Evolutionary conservation across 768 basidiomycete genomes (phyloP).

Genomic region (Sporobolomyces roseus): DNA sequence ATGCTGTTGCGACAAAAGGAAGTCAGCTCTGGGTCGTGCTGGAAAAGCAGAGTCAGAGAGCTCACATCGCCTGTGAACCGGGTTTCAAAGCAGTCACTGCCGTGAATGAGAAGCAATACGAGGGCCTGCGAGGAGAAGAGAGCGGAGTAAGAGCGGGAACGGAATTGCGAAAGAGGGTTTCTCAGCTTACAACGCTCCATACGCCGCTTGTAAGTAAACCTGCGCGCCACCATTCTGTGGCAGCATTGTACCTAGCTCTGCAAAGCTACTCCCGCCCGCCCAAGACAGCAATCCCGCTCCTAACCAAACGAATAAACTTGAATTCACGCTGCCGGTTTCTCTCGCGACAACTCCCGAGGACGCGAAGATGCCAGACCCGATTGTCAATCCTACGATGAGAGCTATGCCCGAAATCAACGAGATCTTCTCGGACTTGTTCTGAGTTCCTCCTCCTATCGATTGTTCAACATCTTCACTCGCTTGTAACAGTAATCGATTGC

Average conservation of each 20-base stretch:
- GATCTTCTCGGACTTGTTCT: constrained; percentile 34
- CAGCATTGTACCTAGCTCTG: constrained; percentile 65
- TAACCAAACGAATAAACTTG: constrained; percentile 81
- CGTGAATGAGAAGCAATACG: constrained; percentile 93
- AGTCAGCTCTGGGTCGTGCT: too few relatives aligned
- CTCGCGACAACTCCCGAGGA: constrained; percentile 71
- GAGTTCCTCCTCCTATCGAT: not conserved
- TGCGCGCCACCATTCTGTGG: constrained; percentile 60
- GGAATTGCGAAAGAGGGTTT: too few relatives aligned
- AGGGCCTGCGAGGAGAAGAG: constrained; percentile 48
- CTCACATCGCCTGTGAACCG: constrained; percentile 32
- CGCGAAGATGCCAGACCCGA: constrained; percentile 42
- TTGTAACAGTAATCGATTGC: not conserved
- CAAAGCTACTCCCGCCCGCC: constrained; percentile 68
- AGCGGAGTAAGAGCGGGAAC: too few relatives aligned
- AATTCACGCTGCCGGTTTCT: constrained; percentile 82
- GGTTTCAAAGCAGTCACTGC: constrained; percentile 75
- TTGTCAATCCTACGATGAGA: constrained; percentile 38
- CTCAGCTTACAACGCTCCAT: constrained; percentile 52
- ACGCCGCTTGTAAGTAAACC: constrained; percentile 51
- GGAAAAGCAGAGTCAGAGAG: not conserved
- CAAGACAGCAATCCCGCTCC: constrained; percentile 77
- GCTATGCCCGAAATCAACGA: constrained; percentile 28
- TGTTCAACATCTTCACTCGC: not conserved
- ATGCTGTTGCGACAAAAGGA: too few relatives aligned